phyloP scores from a whole-genome alignment of 2,329 filamentous ascomycete species.

The Alternaria incomplexa region DNA sequence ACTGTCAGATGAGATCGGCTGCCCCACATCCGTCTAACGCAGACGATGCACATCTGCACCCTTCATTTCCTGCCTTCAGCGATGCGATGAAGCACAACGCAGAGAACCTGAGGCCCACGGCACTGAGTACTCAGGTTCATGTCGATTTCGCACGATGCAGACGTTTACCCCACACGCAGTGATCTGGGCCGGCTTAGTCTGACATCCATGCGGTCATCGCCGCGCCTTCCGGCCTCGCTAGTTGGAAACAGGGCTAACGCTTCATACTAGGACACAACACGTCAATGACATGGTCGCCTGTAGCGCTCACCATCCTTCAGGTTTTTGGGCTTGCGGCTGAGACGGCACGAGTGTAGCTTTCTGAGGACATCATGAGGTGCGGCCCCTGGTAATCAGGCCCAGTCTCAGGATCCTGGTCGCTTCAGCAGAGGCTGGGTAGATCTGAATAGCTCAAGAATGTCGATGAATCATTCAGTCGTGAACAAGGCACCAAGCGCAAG shows the following conservation, averaged over 20 bases:
- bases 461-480: not conserved
- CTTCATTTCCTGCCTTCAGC: constrained; percentile 15
- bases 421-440: not conserved
- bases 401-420: not conserved
- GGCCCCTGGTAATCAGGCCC: not conserved
- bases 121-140: not conserved
- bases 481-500: not conserved
- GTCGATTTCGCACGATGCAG: constrained; percentile 1
- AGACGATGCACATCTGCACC: not conserved
- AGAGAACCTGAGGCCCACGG: not conserved
- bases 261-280: constrained; percentile 34
- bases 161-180: constrained; percentile 13
- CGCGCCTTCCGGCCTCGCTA: constrained; percentile 8
- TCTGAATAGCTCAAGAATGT: not conserved
- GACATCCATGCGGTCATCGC: constrained; percentile 18
- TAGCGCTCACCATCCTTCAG: constrained; percentile 36
- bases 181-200: constrained; percentile 2
- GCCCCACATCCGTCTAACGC: constrained; percentile 13
- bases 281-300: constrained; percentile 41
- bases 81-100: not conserved
- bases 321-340: constrained; percentile 31
- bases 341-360: constrained; percentile 22
- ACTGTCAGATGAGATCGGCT: constrained; percentile 8
- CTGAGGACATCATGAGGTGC: constrained; percentile 3
- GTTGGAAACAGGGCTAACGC: constrained; percentile 17